Evolutionary conservation across 2,329 filamentous ascomycete genomes (phyloP).

Genomic region (Diaporthe citrichinensis): DNA sequence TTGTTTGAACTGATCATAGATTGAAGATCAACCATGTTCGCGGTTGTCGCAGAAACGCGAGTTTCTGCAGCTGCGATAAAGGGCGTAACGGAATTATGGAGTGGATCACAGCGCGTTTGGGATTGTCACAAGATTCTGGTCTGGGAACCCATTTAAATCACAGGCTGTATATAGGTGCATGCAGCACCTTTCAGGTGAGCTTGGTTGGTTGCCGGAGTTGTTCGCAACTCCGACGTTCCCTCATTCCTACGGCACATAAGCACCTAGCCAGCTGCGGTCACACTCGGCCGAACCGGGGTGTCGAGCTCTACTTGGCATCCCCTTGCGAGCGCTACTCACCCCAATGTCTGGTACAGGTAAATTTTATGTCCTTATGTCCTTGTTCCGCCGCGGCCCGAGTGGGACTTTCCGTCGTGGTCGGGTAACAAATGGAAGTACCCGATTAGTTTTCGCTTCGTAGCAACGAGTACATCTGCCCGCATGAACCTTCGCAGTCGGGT

Average conservation of each 20-base stretch:
- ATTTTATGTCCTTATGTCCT: neutral
- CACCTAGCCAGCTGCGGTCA: neutral
- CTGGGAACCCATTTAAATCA: neutral
- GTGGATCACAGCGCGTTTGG: neutral
- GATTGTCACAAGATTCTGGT: neutral
- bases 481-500: neutral
- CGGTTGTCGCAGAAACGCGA: slow-evolving; percentile 1
- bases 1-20: slow-evolving; percentile 18
- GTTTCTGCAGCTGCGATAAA: neutral
- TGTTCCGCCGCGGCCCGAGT: neutral
- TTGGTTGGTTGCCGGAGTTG: slow-evolving; percentile 8
- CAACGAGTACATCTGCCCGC: neutral
- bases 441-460: neutral
- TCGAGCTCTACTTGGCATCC: neutral
- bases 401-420: neutral
- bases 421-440: neutral
- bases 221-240: slow-evolving; percentile 5
- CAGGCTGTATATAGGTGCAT: neutral
- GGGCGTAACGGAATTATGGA: neutral
- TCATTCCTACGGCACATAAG: neutral
- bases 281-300: slow-evolving; percentile 13
- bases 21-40: slow-evolving; percentile 25
- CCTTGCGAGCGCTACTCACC: neutral
- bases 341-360: neutral
- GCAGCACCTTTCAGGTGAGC: neutral